Base-by-base conservation (phyloP, 176 grass and related monocot genomes). In the Tuctoria greenei region DNA sequence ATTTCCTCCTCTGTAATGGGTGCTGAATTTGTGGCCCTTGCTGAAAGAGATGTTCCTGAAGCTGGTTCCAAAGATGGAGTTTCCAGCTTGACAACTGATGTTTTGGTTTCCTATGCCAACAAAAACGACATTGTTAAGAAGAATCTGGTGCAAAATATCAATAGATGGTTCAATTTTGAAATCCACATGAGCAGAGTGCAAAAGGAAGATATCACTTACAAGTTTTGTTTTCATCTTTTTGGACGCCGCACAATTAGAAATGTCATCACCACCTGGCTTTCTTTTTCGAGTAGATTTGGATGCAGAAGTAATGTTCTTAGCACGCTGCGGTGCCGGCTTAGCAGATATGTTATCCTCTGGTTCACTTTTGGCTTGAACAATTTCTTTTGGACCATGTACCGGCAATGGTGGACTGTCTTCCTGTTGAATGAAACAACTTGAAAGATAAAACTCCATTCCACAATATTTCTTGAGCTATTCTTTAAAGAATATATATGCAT, bases 1-100 rank as follows among this genome's bases (percentile, higher is more conserved):
- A 97, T 83, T 85, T 97, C 94, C 8, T 97, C 86, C 85, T 93
- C 86, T 52, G 91, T 91, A 49, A 97, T 45, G 49, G 79, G 52
- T 43, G 59, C 66, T 59, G 44, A 9, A n/a, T 73, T 40, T 72
- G 34, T 78, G 1, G 34, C 61, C 34, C 51, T 49, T 61, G 23
- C 67, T 44, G 73, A 14, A 26, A 75, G 40, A 67, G 51, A 76
- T 82, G 74, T 4, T 81, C 88, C 81, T 56, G 66, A 37, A 75
- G 76, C 54, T 51, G 83, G 45, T 77, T 86, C 65, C 44, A 72
- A 65, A 41, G 70, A 79, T 23, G 24, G 27, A 25, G 71, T 67
- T 52, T 86, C 89, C 24, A 75, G 71, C 75, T 88, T 87, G 37
- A 67, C 79, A 80, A 9, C 42, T 11, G 39, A 39, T 39, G 38